Evolutionary conservation across 2,329 filamentous ascomycete genomes (phyloP), one percentile per base, ranked within the genome.

Genomic region (Colletotrichum sp.): DNA sequence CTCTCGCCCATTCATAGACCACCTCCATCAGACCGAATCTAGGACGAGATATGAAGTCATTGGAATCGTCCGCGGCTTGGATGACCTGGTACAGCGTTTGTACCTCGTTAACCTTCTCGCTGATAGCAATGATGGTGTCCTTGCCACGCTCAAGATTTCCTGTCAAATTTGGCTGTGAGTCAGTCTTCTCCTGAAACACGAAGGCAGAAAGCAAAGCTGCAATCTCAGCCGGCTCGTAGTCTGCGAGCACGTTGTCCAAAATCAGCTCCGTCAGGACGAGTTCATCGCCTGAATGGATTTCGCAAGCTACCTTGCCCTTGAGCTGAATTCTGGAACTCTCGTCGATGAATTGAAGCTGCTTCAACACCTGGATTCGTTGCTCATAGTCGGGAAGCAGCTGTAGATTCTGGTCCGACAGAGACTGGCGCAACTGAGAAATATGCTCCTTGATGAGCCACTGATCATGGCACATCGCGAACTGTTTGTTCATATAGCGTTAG

Each of bases 291-390:
- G 96, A 98, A 85, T 98, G 97, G 76, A 99, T 96, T 85, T 99
- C 97, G 86, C 97, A 99, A 6, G 97, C 97, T 26, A 99, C 97
- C 84, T 98, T 98, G 84, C 97, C 97, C 86, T 99, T 99, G 77
- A 99, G 91, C 85, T 97, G 95, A 52, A 99, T 97, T 26, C 96
- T 93, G 6, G 93, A 93, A 60, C 94, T 92, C 6, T 94, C 93
- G 80, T 99, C 97, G 79, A 99, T 94, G 83, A 99, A 99, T 7
- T 93, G 94, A 9, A 99, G 91, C 79, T 98, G 96, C 82, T 95
- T 96, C 61, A 99, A 90, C 0, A 99, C 97, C 77, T 94, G 92
- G 48, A 98, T 95, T 66, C 97, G 94, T 85, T 98, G 97, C 82
- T 98, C 95, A 82, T 99, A 99, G 85, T 99, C 97, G 0, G 97